Evolutionary conservation across 2,329 filamentous ascomycete species (phyloP), one percentile per base, ranked within the genome.

Genomic region (Colletotrichum lupini): DNA sequence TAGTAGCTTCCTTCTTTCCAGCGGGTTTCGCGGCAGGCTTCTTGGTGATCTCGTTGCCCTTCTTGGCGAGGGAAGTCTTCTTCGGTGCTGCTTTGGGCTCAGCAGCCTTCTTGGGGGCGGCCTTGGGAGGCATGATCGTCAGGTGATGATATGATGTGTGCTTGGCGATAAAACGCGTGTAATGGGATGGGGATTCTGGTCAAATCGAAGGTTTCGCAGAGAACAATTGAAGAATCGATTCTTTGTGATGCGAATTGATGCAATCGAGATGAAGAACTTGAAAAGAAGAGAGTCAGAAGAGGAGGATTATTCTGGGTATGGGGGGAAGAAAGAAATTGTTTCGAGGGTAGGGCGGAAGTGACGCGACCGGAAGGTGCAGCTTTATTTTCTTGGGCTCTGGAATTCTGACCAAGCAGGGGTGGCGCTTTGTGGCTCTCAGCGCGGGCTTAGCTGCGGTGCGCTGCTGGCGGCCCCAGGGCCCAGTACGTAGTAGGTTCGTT

Each of bases 1-100:
- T 78, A 52, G 85, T 75, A 14, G 81, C 79, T 66, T 77, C 73
- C 11, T 77, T 76, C 64, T 79, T 78, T 14, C 76, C 66, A 26
- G 77, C 57, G 1, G 63, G 35, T 35, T 76, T 77, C 57, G 75
- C 70, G 26, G 74, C 60, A 37, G 70, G 60, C 66, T 77, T 75
- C 73, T 79, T 80, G 32, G 77, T 24, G 11, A 71, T 61, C 37
- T 71, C 78, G 62, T 76, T 77, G 5, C 79, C 72, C 76, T 80
- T 80, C 73, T 78, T 79, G 3, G 77, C 75, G 64, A 76, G 76
- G 35, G 75, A 75, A 56, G 72, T 57, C 37, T 57, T 72, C 24
- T 74, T 76, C n/a, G 81, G 76, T 5, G 76, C 78, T 46, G 65
- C 77, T 72, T 75, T 82, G 78, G 58, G 77, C 71, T 52, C 71